These are phyloP conservation scores for Bretschneidera sinensis DNA, from an alignment of 345 rosid species.

Conservation along the genomic window DNA sequence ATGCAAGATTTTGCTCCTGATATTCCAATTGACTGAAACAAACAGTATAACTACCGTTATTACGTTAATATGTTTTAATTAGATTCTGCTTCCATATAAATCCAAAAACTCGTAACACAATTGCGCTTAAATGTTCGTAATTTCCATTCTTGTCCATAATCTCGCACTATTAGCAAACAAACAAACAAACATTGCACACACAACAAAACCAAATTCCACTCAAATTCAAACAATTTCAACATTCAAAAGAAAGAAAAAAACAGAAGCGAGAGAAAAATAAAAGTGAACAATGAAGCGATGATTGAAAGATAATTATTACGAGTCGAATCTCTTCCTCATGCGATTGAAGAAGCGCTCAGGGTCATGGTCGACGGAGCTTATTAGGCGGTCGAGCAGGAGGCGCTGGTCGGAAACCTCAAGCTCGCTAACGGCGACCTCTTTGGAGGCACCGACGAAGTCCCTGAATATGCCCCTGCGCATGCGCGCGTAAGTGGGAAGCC, in stretches of 20 bases:
- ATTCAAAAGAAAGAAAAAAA: conserved; percentile 1
- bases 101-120: too few species aligned
- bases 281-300: background rate
- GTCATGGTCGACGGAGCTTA: conserved; percentile 69
- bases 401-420: conserved; percentile 66
- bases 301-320: conserved; percentile 35
- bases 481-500: conserved; percentile 74
- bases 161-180: background rate
- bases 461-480: conserved; percentile 74
- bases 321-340: conserved; percentile 66
- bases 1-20: too few species aligned
- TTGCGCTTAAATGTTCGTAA: too few species aligned
- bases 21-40: too few species aligned
- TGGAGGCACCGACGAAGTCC: conserved; percentile 59
- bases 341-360: conserved; percentile 78
- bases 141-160: background rate
- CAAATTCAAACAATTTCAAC: too few species aligned
- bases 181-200: background rate
- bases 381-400: conserved; percentile 69
- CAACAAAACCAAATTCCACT: background rate
- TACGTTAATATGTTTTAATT: too few species aligned
- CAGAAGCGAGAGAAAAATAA: background rate
- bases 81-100: too few species aligned
- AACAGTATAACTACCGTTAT: too few species aligned
- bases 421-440: conserved; percentile 64